A percentile compares a stretch with the other conserved stretches of the same genome.
Conservation (phyloP, 495 filamentous ascomycete genomes). For the Halenospora varia region DNA sequence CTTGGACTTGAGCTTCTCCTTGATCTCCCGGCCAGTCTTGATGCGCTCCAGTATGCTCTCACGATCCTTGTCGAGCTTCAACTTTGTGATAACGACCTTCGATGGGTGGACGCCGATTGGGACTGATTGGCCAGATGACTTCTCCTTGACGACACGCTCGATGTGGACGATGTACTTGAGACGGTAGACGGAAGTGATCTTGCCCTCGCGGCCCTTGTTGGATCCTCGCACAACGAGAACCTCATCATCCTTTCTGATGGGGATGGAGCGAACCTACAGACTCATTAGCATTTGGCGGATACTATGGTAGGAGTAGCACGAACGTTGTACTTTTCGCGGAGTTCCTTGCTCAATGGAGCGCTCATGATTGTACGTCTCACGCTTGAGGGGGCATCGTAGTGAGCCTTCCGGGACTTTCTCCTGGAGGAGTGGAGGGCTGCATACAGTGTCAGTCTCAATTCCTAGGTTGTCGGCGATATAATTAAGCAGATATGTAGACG, state of each 20-base stretch:
- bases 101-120: conserved; percentile 84
- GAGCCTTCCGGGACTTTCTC: conserved; percentile 95
- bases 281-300: conserved; percentile 2
- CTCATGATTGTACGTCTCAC: conserved; percentile 90
- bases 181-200: conserved; percentile 94
- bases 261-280: conserved; percentile 84
- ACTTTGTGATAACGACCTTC: conserved; percentile 94
- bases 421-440: conserved; percentile 75
- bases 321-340: conserved; percentile 94
- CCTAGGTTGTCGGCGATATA: no score
- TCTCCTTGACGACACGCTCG: conserved; percentile 89
- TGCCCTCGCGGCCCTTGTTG: conserved; percentile 95
- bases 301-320: conserved; percentile 23
- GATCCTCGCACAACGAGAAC: conserved; percentile 80
- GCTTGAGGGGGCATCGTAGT: conserved; percentile 90
- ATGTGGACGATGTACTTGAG: conserved; percentile 93
- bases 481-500: no score
- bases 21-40: conserved; percentile 69
- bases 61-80: conserved; percentile 98
- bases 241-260: conserved; percentile 97
- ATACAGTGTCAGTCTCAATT: conserved; percentile 7
- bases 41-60: conserved; percentile 89
- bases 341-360: conserved; percentile 90
- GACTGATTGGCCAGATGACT: conserved; percentile 87
- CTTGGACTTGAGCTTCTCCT: conserved; percentile 38